Evolutionary conservation across 441 rosid genomes (phyloP).

Genomic region (Populus hybrid): DNA sequence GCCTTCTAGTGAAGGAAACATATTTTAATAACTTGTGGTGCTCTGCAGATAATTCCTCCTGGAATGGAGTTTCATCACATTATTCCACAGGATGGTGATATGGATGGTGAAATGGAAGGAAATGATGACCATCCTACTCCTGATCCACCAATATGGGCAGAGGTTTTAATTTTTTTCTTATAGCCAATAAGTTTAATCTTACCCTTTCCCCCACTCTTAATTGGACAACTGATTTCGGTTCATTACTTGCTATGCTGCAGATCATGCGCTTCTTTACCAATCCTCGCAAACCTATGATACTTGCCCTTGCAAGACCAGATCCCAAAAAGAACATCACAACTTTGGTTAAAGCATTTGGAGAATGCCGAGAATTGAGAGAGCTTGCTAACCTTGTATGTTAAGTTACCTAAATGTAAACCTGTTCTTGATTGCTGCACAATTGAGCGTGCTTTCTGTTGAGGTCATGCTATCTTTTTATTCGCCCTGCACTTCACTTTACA

Average conservation of each 20-base stretch:
- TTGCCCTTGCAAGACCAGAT: slow-evolving; percentile 97
- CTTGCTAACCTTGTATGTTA: slow-evolving; percentile 87
- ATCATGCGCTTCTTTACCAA: slow-evolving; percentile 92
- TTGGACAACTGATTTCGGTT: background rate
- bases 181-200: background rate
- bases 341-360: slow-evolving; percentile 98
- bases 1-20: background rate
- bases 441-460: background rate
- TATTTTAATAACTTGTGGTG: background rate
- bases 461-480: slow-evolving; percentile 1
- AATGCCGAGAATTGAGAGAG: slow-evolving; percentile 78
- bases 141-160: slow-evolving; percentile 89
- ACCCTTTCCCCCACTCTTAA: background rate
- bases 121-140: slow-evolving; percentile 59
- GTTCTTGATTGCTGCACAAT: slow-evolving; percentile 1
- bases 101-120: slow-evolving; percentile 65
- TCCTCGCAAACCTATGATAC: slow-evolving; percentile 93
- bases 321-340: slow-evolving; percentile 96
- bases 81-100: slow-evolving; percentile 72
- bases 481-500: slow-evolving; percentile 29
- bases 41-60: slow-evolving; percentile 80
- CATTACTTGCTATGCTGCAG: slow-evolving; percentile 35
- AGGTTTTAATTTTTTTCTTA: slow-evolving; percentile 41
- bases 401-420: background rate
- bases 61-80: slow-evolving; percentile 98